Evolutionary conservation across 192 early-diverging fungal genomes (phyloP).

Genomic region (Thamnidium elegans): DNA sequence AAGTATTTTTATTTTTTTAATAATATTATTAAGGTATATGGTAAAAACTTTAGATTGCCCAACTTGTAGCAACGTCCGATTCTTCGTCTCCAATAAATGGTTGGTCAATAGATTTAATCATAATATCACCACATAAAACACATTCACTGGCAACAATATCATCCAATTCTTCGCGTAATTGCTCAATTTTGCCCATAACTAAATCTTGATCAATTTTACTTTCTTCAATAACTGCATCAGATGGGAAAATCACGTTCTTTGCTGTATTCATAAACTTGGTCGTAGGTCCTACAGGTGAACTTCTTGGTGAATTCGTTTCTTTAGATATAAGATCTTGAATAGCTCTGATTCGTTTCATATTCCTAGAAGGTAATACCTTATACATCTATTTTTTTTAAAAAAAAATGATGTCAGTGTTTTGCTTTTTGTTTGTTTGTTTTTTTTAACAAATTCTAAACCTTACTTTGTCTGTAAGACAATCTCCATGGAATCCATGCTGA

Average conservation of each 20-base stretch:
- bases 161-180: slow-evolving; percentile 67
- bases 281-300: slow-evolving; percentile 17
- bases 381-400: slow-evolving; percentile 13
- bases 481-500: slow-evolving; percentile 91
- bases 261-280: slow-evolving; percentile 37
- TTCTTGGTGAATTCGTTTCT: slow-evolving; percentile 6
- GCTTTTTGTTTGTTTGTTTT: background rate
- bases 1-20: too few species aligned
- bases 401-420: background rate
- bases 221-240: slow-evolving; percentile 12
- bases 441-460: background rate
- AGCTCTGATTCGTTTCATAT: slow-evolving; percentile 3
- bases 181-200: slow-evolving; percentile 43
- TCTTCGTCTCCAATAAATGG: slow-evolving; percentile 71
- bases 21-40: background rate
- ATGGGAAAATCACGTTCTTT: slow-evolving; percentile 44
- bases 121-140: slow-evolving; percentile 91
- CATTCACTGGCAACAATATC: slow-evolving; percentile 83
- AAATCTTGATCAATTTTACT: slow-evolving; percentile 34
- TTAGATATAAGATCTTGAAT: slow-evolving; percentile 10
- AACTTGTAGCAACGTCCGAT: slow-evolving; percentile 48
- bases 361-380: slow-evolving; percentile 11
- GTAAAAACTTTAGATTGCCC: slow-evolving; percentile 54
- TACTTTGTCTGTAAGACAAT: slow-evolving; percentile 82
- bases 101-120: slow-evolving; percentile 86